Evolutionary conservation across 768 basidiomycete species (phyloP), one percentile per base, ranked within the genome.

Genomic region (Omphalotus guepiniiformis): DNA sequence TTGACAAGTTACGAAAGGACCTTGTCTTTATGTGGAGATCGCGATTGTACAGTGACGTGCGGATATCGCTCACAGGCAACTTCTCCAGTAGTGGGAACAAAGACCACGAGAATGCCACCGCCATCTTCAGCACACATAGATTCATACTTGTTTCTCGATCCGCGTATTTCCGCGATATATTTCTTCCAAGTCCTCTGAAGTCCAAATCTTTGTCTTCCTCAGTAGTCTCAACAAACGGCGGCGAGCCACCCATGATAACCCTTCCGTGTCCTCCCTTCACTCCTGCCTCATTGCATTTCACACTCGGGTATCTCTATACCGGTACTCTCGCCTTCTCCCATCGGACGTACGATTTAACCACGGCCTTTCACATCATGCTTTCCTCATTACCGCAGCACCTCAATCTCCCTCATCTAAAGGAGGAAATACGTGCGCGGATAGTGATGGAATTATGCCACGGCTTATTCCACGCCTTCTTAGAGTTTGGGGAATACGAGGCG

Each of bases 201-300:
- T 38, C 46, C n/a, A 25, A 30, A 16, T 22, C 46, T 27, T 90
- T 87, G 77, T 61, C 74, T 3, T 51, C 61, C 56, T 62, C 40
- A 42, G 53, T 35, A 16, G 57, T 35, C 41, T 57, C 34, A 51
- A 59, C 2, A 30, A 52, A 38, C 6, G 13, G 16, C 16, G 21
- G 34, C 21, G 19, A 15, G 9, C 77, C 77, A 0, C 63, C 80
- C 0, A 82, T 78, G 0, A 66, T 96, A 9, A 80, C 74, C 0
- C 78, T 97, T 4, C 91, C 90, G 1, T 91, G 86, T 0, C 93
- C 95, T 0, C 93, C 94, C 0, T 98, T 98, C 66, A 95, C 95
- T 0, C 91, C 94, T 0, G 88, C 94, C 1, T 89, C 93, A 0
- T 74, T 96, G 4, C 91, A 95, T 61, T 97, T 97, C 63, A 91